A percentile compares a stretch with the other conserved stretches of the same genome.
These are phyloP conservation scores for Serendipita sp. DNA, from an alignment of 768 basidiomycete species.

Conservation along the genomic window DNA sequence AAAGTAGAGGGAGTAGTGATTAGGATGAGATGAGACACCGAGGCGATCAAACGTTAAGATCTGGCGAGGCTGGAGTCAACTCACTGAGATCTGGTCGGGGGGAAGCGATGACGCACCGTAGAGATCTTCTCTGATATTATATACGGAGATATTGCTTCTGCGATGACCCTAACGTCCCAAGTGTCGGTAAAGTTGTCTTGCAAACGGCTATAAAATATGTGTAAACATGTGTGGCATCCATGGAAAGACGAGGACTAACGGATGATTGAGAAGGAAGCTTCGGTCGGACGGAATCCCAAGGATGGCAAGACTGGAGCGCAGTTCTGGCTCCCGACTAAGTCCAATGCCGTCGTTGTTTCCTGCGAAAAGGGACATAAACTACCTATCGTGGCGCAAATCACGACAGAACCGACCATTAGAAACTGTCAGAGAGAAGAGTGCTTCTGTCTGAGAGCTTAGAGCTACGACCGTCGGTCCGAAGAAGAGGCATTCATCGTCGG, in stretches of 20 bases:
- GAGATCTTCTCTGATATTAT: constrained; percentile 43
- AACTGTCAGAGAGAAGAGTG: constrained; percentile 52
- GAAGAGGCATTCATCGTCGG: constrained; percentile 91
- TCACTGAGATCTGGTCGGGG: constrained; percentile 21
- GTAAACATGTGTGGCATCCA: constrained; percentile 10
- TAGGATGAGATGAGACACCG: constrained; percentile 76
- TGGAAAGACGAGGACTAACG: constrained; percentile 31
- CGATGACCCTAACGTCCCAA: constrained; percentile 52
- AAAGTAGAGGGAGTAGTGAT: constrained; percentile 56
- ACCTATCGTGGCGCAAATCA: background rate
- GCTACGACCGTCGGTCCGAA: constrained; percentile 71
- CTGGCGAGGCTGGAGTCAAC: constrained; percentile 39
- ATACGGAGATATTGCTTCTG: constrained; percentile 42
- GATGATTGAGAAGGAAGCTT: constrained; percentile 50
- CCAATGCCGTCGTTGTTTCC: constrained; percentile 72
- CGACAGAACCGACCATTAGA: constrained; percentile 33
- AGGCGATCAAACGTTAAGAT: constrained; percentile 67
- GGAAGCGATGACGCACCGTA: constrained; percentile 30
- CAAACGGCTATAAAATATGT: constrained; percentile 31
- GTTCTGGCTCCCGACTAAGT: constrained; percentile 37
- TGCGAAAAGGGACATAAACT: constrained; percentile 7
- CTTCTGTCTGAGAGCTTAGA: constrained; percentile 23
- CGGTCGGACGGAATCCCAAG: constrained; percentile 43
- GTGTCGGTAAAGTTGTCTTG: constrained; percentile 53
- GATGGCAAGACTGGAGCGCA: constrained; percentile 45